Evolutionary conservation across 2,329 filamentous ascomycete genomes (phyloP).

Genomic region (Botrytis aclada): DNA sequence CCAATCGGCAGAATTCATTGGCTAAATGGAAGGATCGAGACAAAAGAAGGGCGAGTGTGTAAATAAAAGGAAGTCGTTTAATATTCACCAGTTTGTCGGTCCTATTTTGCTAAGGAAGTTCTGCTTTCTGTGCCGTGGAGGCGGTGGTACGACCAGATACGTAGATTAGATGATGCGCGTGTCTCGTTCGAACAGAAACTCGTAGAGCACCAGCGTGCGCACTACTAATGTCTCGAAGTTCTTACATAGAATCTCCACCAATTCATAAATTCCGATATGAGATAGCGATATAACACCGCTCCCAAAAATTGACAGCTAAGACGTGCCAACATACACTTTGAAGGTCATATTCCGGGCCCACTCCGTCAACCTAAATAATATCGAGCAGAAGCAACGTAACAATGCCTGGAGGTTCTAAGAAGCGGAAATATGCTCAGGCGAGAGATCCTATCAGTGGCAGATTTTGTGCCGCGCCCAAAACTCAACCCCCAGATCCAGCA

Average conservation of each 20-base stretch:
- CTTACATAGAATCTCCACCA: background rate
- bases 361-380: background rate
- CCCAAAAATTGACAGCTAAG: background rate
- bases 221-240: background rate
- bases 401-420: background rate
- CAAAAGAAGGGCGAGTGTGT: background rate
- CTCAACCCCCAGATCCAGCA: background rate
- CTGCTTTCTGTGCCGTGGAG: background rate
- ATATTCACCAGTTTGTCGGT: background rate
- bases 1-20: constrained; percentile 1
- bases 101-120: background rate
- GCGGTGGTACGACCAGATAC: background rate
- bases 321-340: background rate
- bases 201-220: background rate
- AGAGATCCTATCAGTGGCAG: background rate
- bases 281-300: background rate
- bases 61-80: background rate
- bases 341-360: background rate
- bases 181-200: background rate
- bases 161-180: background rate
- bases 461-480: background rate
- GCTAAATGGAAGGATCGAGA: background rate
- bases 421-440: accelerated
- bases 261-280: background rate
- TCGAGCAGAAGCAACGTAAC: background rate